These are phyloP conservation scores for Debaryomyces hansenii DNA, from an alignment of 805 yeast genomes.

Conservation along the genomic window DNA sequence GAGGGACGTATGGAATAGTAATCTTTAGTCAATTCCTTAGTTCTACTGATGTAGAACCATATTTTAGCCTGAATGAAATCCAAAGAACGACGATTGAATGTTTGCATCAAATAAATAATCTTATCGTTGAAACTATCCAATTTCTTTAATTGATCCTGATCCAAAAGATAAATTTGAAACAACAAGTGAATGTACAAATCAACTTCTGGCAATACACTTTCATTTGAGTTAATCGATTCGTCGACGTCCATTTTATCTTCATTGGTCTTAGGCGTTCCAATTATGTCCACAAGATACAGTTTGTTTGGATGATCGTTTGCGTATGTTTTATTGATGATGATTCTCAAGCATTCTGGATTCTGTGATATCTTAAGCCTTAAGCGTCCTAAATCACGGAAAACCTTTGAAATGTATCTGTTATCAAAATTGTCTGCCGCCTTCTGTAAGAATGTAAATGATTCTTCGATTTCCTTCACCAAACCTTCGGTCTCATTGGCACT, in stretches of 20 bases:
- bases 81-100: slow-evolving; percentile 76
- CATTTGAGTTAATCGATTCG: slow-evolving; percentile 7
- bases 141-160: slow-evolving; percentile 49
- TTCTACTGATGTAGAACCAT: slow-evolving; percentile 88
- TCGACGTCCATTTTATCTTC: slow-evolving; percentile 29
- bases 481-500: slow-evolving; percentile 11
- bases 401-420: slow-evolving; percentile 83
- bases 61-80: slow-evolving; percentile 86
- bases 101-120: slow-evolving; percentile 53
- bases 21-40: slow-evolving; percentile 62
- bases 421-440: slow-evolving; percentile 75
- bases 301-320: slow-evolving; percentile 49
- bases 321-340: slow-evolving; percentile 56
- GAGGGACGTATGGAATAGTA: slow-evolving; percentile 63
- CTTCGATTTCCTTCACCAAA: slow-evolving; percentile 37
- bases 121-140: slow-evolving; percentile 54
- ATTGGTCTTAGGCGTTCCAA: slow-evolving; percentile 22
- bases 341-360: slow-evolving; percentile 47
- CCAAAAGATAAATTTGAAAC: slow-evolving; percentile 74
- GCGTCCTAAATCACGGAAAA: slow-evolving; percentile 77
- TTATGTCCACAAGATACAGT: slow-evolving; percentile 34
- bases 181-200: slow-evolving; percentile 78
- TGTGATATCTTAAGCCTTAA: slow-evolving; percentile 63
- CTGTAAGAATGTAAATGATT: slow-evolving; percentile 46
- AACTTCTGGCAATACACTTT: slow-evolving; percentile 63